Base-by-base conservation (phyloP, 257 asterid genomes). In the Thymus mandschuricus region DNA sequence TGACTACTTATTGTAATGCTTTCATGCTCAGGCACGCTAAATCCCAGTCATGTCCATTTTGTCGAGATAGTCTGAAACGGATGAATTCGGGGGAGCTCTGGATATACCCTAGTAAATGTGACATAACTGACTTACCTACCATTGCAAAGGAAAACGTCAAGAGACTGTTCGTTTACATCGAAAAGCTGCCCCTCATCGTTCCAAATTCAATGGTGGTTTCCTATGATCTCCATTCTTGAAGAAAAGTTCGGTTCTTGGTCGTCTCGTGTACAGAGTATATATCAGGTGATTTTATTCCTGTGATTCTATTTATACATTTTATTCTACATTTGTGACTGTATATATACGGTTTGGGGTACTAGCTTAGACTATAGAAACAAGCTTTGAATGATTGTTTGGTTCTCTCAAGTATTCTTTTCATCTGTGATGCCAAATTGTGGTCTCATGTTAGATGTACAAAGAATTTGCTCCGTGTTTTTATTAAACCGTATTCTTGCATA, bases 1-100 rank as follows among this genome's bases (percentile, higher is more conserved):
- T 65, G 1, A 41, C 10, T 0, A 49, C n/a, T 49, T 44, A 1
- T 29, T 68, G 33, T 4, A 10, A n/a, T 41, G 48, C 43, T 31
- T 38, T 57, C 15, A 2, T 50, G 33, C 74, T 10, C 81, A 92
- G 96, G 98, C 81, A 85, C 57, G 79, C 87, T 38, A 81, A 92
- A 69, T 92, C 96, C 10, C 87, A 85, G 68, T 92, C 98, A 4
- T 92, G 98, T 79, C 98, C 98, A 21, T 92, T 88, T 81, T 92
- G 98, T 58, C 92, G 98, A 45, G 92, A 89, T 43, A 78, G 83
- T 69, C 88, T 92, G 56, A 85, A 86, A 70, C 82, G 92, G 66
- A 82, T 92, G 74, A 64, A 87, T 51, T 89, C 96, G 1, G 84
- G 85, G 49, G 98, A 92, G 61, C 94, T 92, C 3, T 92, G 98